phyloP scores from a whole-genome alignment of 208 protist species.

The Trypanosoma rangeli region DNA sequence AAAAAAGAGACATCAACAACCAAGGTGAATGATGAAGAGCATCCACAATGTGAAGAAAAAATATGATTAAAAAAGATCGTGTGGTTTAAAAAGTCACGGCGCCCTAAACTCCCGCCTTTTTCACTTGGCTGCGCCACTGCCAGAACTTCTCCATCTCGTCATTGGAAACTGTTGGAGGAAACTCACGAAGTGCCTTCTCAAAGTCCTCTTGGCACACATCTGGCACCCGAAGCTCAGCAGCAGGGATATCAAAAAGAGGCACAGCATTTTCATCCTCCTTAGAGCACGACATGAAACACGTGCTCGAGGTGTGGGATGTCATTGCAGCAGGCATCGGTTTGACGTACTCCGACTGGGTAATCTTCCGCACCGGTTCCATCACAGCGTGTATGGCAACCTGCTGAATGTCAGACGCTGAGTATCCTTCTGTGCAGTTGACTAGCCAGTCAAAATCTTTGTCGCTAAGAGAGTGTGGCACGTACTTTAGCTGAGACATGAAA shows the following conservation, averaged over 20 bases:
- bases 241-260: conserved; percentile 15
- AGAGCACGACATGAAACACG: conserved; percentile 33
- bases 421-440: conserved; percentile 57
- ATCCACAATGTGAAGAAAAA: conserved; percentile 2
- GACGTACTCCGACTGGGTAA: conserved; percentile 58
- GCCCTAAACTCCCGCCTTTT: neutral
- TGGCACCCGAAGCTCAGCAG: conserved; percentile 32
- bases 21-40: neutral
- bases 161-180: conserved; percentile 48
- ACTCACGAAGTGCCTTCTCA: conserved; percentile 32
- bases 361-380: conserved; percentile 89
- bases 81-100: neutral
- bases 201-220: conserved; percentile 43
- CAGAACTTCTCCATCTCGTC: conserved; percentile 48
- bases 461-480: conserved; percentile 41
- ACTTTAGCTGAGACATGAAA: conserved; percentile 32
- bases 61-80: neutral
- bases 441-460: conserved; percentile 44
- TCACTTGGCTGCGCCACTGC: conserved; percentile 41
- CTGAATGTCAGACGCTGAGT: conserved; percentile 93
- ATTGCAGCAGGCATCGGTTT: neutral
- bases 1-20: neutral
- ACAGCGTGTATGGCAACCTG: conserved; percentile 90
- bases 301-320: neutral
- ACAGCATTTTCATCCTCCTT: conserved; percentile 30